Conservation (phyloP, 1,284 basidiomycete species). For the Singerocomus rubriflavus region DNA sequence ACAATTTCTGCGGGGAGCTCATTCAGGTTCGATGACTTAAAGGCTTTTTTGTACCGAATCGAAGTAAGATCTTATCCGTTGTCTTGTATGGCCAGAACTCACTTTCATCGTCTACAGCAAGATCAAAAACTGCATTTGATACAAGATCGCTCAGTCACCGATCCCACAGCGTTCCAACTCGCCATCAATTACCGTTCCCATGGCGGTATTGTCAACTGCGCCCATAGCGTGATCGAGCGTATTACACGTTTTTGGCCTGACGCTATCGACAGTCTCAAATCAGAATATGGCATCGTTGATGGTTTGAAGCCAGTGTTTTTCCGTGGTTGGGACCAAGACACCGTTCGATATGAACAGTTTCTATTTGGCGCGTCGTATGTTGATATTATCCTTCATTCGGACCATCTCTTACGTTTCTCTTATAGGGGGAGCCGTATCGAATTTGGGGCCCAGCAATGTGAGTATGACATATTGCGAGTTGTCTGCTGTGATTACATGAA, state of each 20-base stretch:
- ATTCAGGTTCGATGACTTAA: slow-evolving; percentile 71
- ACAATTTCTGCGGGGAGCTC: slow-evolving; percentile 71
- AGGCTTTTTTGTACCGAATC: slow-evolving; percentile 57
- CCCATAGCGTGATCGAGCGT: slow-evolving; percentile 60
- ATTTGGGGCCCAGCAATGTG: slow-evolving; percentile 69
- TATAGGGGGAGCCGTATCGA: slow-evolving; percentile 51
- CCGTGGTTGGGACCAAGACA: slow-evolving; percentile 49
- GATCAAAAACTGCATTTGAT: slow-evolving; percentile 15
- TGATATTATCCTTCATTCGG: not conserved
- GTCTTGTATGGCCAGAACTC: not conserved
- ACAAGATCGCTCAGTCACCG: slow-evolving; percentile 16
- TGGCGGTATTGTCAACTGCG: slow-evolving; percentile 66
- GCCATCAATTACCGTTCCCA: slow-evolving; percentile 70
- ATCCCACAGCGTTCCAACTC: slow-evolving; percentile 57
- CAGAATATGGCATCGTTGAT: slow-evolving; percentile 57
- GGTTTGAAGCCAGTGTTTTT: slow-evolving; percentile 63
- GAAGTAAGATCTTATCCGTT: slow-evolving; percentile 41
- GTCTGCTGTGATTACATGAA: not conserved
- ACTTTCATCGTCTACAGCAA: slow-evolving; percentile 11
- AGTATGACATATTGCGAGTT: slow-evolving; percentile 5
- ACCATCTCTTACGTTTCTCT: slow-evolving; percentile 4
- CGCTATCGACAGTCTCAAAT: slow-evolving; percentile 58
- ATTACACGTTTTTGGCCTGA: slow-evolving; percentile 63
- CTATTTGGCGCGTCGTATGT: slow-evolving; percentile 49
- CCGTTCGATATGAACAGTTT: slow-evolving; percentile 55